Conservation (phyloP, 306 rosid genomes). For the Corylus avellana region DNA sequence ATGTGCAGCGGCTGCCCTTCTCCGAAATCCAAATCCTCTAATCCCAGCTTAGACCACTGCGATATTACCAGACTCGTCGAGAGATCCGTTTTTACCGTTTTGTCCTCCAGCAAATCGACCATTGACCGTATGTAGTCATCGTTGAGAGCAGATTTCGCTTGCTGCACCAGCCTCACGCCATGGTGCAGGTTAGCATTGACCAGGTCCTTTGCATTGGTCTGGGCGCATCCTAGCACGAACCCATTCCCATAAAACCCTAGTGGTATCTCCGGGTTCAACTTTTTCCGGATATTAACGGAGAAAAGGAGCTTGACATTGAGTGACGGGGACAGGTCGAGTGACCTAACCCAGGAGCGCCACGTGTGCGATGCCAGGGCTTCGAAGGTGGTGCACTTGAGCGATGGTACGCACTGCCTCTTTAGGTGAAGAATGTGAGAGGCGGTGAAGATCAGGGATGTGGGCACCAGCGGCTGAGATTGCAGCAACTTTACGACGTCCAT, state of each 20-base stretch:
- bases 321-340: conserved; percentile 41
- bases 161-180: conserved; percentile 57
- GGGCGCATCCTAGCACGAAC: conserved; percentile 66
- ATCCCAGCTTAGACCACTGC: conserved; percentile 82
- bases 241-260: conserved; percentile 76
- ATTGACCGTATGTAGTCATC: conserved; percentile 60
- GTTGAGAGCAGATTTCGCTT: conserved; percentile 44
- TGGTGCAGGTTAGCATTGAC: conserved; percentile 38
- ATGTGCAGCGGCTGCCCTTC: conserved; percentile 67
- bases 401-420: conserved; percentile 60
- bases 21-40: conserved; percentile 82
- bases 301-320: conserved; percentile 66
- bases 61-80: conserved; percentile 70
- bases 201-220: conserved; percentile 50
- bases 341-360: conserved; percentile 83
- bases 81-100: conserved; percentile 54
- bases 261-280: conserved; percentile 40
- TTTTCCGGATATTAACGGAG: conserved; percentile 58
- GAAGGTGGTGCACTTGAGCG: conserved; percentile 67
- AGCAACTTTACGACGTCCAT: conserved; percentile 45
- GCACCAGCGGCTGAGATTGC: conserved; percentile 62
- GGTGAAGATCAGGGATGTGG: conserved; percentile 55
- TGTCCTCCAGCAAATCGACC: conserved; percentile 70
- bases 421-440: conserved; percentile 48
- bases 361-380: conserved; percentile 82